A percentile compares a stretch with the other conserved stretches of the same genome.
These are phyloP conservation scores for Annulohypoxylon bovei DNA, from an alignment of 495 filamentous ascomycete genomes.

Conservation along the genomic window DNA sequence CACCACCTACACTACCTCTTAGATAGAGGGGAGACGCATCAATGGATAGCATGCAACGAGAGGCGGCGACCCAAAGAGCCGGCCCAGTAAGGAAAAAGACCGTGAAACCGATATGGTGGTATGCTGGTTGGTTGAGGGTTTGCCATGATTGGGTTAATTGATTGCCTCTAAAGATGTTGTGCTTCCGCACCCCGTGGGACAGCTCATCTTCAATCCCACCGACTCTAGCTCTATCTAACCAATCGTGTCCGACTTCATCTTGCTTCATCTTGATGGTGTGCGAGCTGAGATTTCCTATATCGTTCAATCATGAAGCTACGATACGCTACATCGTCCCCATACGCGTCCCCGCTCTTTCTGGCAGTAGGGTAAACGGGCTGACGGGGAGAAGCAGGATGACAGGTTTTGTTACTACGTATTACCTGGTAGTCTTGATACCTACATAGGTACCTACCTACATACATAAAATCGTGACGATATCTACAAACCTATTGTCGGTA, in stretches of 20 bases:
- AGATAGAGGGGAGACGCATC: not conserved
- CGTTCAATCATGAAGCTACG: conserved; percentile 27
- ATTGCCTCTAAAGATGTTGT: conserved; percentile 42
- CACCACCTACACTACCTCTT: not conserved
- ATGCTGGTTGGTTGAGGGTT: conserved; percentile 25
- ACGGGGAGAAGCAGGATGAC: not conserved
- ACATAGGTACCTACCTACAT: not conserved
- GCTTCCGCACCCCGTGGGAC: conserved; percentile 42
- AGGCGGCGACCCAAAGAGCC: conserved; percentile 39
- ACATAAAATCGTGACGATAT: conserved; percentile 25
- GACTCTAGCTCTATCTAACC: conserved; percentile 29
- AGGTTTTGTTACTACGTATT: no score
- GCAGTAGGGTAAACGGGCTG: not conserved
- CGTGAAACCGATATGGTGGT: conserved; percentile 39
- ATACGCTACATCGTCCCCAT: conserved; percentile 16
- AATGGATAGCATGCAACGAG: conserved; percentile 31
- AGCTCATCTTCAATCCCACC: conserved; percentile 43
- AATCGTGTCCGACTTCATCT: conserved; percentile 34
- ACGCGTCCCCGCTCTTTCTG: conserved; percentile 6
- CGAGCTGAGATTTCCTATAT: conserved; percentile 24
- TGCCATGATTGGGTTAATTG: conserved; percentile 38
- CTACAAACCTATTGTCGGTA: conserved; percentile 28
- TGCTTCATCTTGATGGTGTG: conserved; percentile 43
- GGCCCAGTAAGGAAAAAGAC: conserved; percentile 31
- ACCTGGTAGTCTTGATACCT: not conserved